Conservation (phyloP, 805 yeast genomes). For the Ascoidea asiatica region DNA sequence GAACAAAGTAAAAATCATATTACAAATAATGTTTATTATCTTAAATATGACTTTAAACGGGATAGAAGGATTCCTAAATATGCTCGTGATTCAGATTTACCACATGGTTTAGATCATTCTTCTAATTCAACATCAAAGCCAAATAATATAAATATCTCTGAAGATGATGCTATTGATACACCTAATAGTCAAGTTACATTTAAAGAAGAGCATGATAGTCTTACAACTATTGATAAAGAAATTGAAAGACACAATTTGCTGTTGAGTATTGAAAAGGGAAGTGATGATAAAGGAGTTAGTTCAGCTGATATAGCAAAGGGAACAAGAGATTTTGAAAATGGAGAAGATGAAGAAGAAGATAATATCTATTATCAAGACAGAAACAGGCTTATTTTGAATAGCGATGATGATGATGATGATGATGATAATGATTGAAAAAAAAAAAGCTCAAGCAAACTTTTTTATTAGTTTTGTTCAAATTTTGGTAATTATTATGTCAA, state of each 20-base stretch:
- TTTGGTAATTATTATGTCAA: too few species aligned
- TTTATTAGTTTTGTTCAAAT: too few species aligned
- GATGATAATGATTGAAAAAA: too few species aligned
- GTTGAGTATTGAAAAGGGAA: neutral
- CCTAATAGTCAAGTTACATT: too few species aligned
- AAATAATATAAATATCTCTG: neutral
- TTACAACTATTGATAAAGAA: neutral
- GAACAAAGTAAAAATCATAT: constrained; percentile 4
- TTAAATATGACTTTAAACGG: constrained; percentile 6
- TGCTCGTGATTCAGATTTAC: constrained; percentile 6
- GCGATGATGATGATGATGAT: neutral
- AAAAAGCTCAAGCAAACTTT: too few species aligned
- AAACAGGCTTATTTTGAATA: neutral
- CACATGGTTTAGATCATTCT: too few species aligned
- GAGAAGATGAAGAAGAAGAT: neutral
- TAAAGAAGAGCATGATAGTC: too few species aligned
- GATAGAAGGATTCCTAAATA: constrained; percentile 11
- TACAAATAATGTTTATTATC: constrained; percentile 8
- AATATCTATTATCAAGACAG: neutral
- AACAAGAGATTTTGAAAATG: neutral
- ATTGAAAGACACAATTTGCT: neutral
- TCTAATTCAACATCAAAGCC: too few species aligned
- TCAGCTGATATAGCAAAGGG: neutral
- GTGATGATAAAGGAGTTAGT: neutral
- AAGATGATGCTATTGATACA: neutral